These are phyloP conservation scores for Mycena indigotica DNA, from an alignment of 768 basidiomycete species.

Conservation along the genomic window DNA sequence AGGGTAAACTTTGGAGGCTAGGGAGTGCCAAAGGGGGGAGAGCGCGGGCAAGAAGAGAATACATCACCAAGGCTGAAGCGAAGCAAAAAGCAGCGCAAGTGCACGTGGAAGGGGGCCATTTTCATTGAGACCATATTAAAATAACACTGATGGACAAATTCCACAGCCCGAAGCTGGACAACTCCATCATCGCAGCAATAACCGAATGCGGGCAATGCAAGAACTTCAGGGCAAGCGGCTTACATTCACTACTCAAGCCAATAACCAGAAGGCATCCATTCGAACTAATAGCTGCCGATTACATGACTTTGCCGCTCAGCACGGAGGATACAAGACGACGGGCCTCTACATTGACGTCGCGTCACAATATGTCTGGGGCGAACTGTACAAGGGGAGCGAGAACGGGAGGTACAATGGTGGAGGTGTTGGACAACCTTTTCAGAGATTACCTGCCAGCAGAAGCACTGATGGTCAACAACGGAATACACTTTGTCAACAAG, in stretches of 20 bases:
- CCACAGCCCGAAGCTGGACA: neutral
- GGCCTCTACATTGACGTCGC: constrained; percentile 2
- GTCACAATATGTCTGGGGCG: constrained; percentile 1
- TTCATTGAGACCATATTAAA: neutral
- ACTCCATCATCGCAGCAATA: constrained; percentile 10
- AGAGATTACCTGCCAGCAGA: constrained; percentile 16
- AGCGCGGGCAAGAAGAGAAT: constrained; percentile 2
- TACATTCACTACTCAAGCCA: neutral
- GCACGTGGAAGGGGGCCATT: neutral
- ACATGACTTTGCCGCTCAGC: neutral
- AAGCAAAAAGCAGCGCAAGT: neutral
- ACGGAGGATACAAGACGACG: neutral
- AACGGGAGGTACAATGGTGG: neutral
- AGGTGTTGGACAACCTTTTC: constrained; percentile 5
- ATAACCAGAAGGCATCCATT: neutral
- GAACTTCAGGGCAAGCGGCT: neutral
- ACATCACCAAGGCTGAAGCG: constrained; percentile 4
- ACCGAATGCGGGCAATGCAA: neutral
- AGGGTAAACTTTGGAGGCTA: constrained; percentile 20
- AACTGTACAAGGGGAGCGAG: neutral
- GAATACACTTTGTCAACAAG: constrained; percentile 29
- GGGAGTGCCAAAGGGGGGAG: constrained; percentile 1
- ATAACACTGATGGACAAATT: constrained; percentile 5
- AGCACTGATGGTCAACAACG: constrained; percentile 32
- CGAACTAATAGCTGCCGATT: neutral